A percentile compares a stretch with the other conserved stretches of the same genome.
Evolutionary conservation across 768 basidiomycete genomes (phyloP).

Genomic region (Kwoniella dejecticola): DNA sequence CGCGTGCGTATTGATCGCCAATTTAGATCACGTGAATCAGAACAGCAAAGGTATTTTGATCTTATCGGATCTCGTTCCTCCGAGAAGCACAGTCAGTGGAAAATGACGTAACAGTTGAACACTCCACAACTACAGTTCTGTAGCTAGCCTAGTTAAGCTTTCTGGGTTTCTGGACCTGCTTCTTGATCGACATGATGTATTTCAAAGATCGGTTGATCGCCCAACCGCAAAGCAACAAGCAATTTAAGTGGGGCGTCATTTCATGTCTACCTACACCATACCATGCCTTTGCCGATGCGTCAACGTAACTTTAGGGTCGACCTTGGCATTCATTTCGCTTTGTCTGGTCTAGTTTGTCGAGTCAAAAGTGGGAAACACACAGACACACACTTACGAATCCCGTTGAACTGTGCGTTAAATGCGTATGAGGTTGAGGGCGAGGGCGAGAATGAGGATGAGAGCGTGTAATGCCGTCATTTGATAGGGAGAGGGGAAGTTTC

Average conservation of each 20-base stretch:
- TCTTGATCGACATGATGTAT: constrained; percentile 1
- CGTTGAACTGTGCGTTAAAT: too few relatives aligned
- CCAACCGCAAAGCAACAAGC: not conserved
- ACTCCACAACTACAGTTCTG: too few relatives aligned
- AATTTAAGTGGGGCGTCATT: not conserved
- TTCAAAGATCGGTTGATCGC: not conserved
- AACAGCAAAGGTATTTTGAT: too few relatives aligned
- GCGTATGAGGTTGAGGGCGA: too few relatives aligned
- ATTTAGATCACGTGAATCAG: too few relatives aligned
- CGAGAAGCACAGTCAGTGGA: not conserved
- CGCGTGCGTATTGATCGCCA: too few relatives aligned
- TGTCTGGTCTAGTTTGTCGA: not conserved
- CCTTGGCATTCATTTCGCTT: not conserved
- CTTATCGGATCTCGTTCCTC: not conserved
- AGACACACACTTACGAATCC: too few relatives aligned
- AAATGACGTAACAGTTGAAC: constrained; percentile 3
- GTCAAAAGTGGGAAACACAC: not conserved
- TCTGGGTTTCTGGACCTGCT: not conserved
- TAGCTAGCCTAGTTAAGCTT: too few relatives aligned
- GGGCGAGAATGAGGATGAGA: not conserved
- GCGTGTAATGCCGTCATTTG: constrained; percentile 5
- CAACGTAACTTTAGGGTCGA: constrained; percentile 3
- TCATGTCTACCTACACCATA: not conserved
- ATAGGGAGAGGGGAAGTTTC: not conserved
- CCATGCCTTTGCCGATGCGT: not conserved